Base-by-base conservation (phyloP, 2,329 filamentous ascomycete species). In the Colletotrichum higginsianum region DNA sequence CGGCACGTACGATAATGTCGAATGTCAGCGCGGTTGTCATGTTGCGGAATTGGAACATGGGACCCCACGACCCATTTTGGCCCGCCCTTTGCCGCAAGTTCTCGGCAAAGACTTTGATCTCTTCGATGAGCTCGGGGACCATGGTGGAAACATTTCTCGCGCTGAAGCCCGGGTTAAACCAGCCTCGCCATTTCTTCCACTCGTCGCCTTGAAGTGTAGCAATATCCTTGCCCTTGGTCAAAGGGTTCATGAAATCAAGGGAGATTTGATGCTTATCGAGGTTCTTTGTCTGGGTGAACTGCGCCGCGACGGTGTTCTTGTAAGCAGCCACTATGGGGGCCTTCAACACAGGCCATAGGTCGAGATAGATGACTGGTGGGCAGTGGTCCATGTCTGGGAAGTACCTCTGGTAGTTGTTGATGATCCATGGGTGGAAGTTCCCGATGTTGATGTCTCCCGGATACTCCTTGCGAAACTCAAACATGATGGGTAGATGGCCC, bases 101-200 rank as follows among this genome's bases (percentile, higher is more conserved):
- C 5, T 61, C 56, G 23, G 47, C 55, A 23, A 70, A 66, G 15
- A 56, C 62, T 7, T 50, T 40, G 8, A 63, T 60, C 21, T 68
- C 64, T 21, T 71, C 64, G 9, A 68, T 52, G 5, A 71, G 52
- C 15, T 57, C 63, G 5, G 68, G 68, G 1, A 67, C 57, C 47
- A 71, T 62, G 15, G 58, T 57, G 0, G 44, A 62, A 0, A 61
- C 44, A 30, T 69, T 69, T 3, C 66, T 70, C 15, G 60, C 52
- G 21, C 44, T 42, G 46, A 84, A 84, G 1, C 79, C 81, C 0
- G 80, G 81, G 26, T 77, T 83, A 26, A 83, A 78, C 46, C 77
- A 67, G 47, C 71, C 75, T 67, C 61, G 79, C 78, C 79, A 82
- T 15, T 77, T 53, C 56, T 66, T 72, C 66, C 60, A 72, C 26